phyloP scores from a whole-genome alignment of 1,139 yeast species.

The Saccharomycopsis hybrid region DNA sequence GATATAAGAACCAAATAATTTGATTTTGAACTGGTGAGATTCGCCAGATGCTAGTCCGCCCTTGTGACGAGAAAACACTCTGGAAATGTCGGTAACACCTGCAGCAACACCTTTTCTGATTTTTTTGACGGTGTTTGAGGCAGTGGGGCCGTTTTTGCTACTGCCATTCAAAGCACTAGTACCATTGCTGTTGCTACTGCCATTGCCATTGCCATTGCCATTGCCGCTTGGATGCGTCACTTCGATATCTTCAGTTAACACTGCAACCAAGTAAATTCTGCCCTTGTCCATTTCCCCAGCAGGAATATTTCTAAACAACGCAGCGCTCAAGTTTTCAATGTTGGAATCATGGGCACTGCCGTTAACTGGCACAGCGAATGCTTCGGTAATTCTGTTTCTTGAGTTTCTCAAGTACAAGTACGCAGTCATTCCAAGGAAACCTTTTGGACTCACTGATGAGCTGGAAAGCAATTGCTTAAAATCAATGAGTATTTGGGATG shows the following conservation, averaged over 20 bases:
- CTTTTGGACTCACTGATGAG: slow-evolving; percentile 55
- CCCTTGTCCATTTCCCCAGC: slow-evolving; percentile 57
- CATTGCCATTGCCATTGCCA: background rate
- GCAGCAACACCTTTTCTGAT: slow-evolving; percentile 81
- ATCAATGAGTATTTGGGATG: slow-evolving; percentile 76
- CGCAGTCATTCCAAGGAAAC: slow-evolving; percentile 67
- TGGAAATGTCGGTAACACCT: slow-evolving; percentile 80
- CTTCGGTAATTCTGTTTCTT: slow-evolving; percentile 66
- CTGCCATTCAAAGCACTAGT: background rate
- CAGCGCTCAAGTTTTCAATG: slow-evolving; percentile 67
- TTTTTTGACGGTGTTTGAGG: slow-evolving; percentile 31
- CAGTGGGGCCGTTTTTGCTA: slow-evolving; percentile 15
- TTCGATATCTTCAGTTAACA: slow-evolving; percentile 56
- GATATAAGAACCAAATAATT: slow-evolving; percentile 65
- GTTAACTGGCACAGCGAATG: slow-evolving; percentile 63
- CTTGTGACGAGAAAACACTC: slow-evolving; percentile 63
- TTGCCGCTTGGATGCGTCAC: slow-evolving; percentile 25
- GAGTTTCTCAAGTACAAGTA: slow-evolving; percentile 66
- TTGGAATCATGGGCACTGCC: slow-evolving; percentile 56
- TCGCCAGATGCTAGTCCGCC: slow-evolving; percentile 57
- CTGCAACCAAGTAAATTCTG: slow-evolving; percentile 62
- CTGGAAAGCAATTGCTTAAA: slow-evolving; percentile 67
- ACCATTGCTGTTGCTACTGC: background rate
- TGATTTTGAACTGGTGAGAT: slow-evolving; percentile 65
- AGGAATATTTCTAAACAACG: slow-evolving; percentile 73